Conservation (phyloP, 805 yeast species). For the Lachancea fermentati region DNA sequence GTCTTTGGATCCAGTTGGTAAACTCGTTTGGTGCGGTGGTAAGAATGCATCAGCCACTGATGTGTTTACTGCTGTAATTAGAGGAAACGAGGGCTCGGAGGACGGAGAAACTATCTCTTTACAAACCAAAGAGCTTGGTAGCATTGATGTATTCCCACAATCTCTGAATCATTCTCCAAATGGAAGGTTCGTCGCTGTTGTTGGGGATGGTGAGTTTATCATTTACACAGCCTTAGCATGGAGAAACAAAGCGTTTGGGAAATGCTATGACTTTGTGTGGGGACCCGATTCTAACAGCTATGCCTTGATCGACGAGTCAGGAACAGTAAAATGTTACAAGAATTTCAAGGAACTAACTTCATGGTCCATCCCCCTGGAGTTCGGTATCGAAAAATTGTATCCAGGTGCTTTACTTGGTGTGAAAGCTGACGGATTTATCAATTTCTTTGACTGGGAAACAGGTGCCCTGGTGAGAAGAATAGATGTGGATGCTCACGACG, state of each 20-base stretch:
- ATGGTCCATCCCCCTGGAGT: constrained; percentile 58
- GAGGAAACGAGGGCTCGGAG: constrained; percentile 56
- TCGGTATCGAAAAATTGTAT: constrained; percentile 71
- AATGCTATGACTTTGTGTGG: constrained; percentile 91
- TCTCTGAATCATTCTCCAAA: constrained; percentile 88
- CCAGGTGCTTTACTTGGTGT: constrained; percentile 88
- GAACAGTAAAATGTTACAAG: constrained; percentile 64
- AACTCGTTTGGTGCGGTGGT: constrained; percentile 70
- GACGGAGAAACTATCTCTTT: constrained; percentile 80
- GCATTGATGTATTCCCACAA: constrained; percentile 88
- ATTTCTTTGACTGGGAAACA: constrained; percentile 91
- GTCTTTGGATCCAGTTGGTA: constrained; percentile 91
- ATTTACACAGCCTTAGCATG: constrained; percentile 95
- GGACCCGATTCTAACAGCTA: constrained; percentile 82
- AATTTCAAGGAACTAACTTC: constrained; percentile 77
- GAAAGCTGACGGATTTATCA: constrained; percentile 75
- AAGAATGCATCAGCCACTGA: constrained; percentile 66
- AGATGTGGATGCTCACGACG: constrained; percentile 75
- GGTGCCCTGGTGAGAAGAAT: constrained; percentile 81
- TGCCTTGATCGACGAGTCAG: constrained; percentile 70
- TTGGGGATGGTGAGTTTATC: constrained; percentile 97
- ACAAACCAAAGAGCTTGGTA: constrained; percentile 86
- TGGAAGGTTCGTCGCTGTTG: constrained; percentile 93
- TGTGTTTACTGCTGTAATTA: constrained; percentile 76
- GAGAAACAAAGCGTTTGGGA: constrained; percentile 93